Evolutionary conservation across 352 stramenopile species (phyloP), one percentile per base, ranked within the genome.

Genomic region (Phytopythium litorale): DNA sequence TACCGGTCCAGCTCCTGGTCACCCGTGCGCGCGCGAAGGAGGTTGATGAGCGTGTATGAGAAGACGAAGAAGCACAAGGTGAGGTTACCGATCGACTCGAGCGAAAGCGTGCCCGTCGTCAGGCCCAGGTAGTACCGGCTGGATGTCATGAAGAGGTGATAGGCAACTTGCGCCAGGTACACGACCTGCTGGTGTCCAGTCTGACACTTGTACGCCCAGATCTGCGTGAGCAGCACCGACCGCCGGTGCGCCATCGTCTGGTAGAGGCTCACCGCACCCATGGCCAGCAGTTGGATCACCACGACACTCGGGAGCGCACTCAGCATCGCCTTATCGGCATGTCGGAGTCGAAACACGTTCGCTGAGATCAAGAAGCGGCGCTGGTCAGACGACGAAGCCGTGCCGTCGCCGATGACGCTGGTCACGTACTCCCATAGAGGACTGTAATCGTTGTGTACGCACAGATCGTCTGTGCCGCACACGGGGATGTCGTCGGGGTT

Each of bases 121-220:
- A 64, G 59, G 4, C 38, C 66, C 23, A 74, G 43, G 21, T 72
- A 72, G 50, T 76, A 76, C 15, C 65, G 64, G 43, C 73, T 66
- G 6, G 70, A 76, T 23, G 71, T 62, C 18, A 59, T 58, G 38
- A 71, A 71, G 56, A 76, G 57, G 60, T 76, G 70, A 25, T 76
- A 76, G 7, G 66, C 65, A 42, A 76, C 70, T 53, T 76, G 70
- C 9, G 65, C 55, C 52, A 74, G 50, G 49, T 76, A 76, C 66
- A 72, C 70, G 37, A 68, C 58, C 60, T 76, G 66, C 63, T 71
- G 71, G 21, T 66, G 70, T 42, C 70, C 70, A 58, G 66, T 76
- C 58, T 76, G 70, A 53, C 70, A 76, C 15, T 64, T 63, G 28
- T 76, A 76, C 30, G 70, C 70, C 70, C 70, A 76, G 54, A 76